phyloP scores from a whole-genome alignment of 2,329 filamentous ascomycete species.

The Epichloe sylvatica region DNA sequence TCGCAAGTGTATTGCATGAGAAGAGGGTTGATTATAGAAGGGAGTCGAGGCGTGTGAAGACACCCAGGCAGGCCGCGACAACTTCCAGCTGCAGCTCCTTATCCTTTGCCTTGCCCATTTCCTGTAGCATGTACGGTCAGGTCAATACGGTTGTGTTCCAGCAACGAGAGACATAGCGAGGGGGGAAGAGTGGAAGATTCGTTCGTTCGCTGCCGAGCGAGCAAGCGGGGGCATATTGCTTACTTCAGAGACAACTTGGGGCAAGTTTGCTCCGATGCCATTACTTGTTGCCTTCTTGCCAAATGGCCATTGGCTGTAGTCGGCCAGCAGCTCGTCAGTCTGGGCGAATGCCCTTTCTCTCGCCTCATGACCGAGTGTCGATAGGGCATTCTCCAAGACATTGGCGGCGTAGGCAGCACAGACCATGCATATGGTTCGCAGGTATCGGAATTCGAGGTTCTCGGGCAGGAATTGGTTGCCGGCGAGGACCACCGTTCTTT shows the following conservation, averaged over 20 bases:
- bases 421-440: conserved; percentile 88
- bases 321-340: conserved; percentile 86
- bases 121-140: conserved; percentile 28
- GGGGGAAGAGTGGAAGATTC: not conserved
- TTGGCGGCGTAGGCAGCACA: conserved; percentile 97
- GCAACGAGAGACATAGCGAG: not conserved
- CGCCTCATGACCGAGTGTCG: conserved; percentile 84
- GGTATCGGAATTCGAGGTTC: conserved; percentile 83
- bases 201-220: not conserved
- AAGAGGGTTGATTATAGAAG: conserved; percentile 48
- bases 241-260: conserved; percentile 68
- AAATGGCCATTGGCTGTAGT: conserved; percentile 97
- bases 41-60: conserved; percentile 95
- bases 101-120: conserved; percentile 75
- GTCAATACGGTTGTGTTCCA: conserved; percentile 9
- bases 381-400: conserved; percentile 93
- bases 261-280: conserved; percentile 84
- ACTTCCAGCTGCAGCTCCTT: conserved; percentile 95
- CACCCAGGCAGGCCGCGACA: conserved; percentile 88
- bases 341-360: conserved; percentile 90
- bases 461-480: conserved; percentile 82
- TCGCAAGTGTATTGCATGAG: not conserved
- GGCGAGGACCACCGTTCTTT: conserved; percentile 83
- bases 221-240: conserved; percentile 6
- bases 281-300: conserved; percentile 64